Base-by-base conservation (phyloP, 768 basidiomycete genomes). In the Filobasidium floriforme region DNA sequence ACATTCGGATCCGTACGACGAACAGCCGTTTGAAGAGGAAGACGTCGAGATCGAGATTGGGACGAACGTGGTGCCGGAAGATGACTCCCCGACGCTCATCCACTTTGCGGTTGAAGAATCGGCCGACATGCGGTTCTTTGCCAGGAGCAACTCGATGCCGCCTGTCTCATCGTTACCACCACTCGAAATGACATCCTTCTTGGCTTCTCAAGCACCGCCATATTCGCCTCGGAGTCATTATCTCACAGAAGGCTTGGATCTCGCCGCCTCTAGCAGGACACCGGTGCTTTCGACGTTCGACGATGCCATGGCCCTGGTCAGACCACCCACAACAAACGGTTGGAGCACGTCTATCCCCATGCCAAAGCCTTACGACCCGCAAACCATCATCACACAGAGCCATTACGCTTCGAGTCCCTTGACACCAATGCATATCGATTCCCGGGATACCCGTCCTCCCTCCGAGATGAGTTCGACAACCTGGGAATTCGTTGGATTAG, bases 1-100 rank as follows among this genome's bases (percentile, higher is more conserved):
- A 15, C 46, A 32, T 32, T 57, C 54, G 54, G 54, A 57, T 32
- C 29, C 24, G 12, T 57, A 57, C 54, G 54, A 57, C 29, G 54
- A 57, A 57, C 54, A 57, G 26, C 54, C 54, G 54, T 57, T 57
- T n/a, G 54, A 57, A 32, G 54, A 57, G 24, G 54, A 57, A 24
- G 15, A 24, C 4, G 15, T 32, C 24, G 29, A 24, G 29, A 22
- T 57, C 22, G 54, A 15, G 2, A 57, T 57, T n/a, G 54, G 26
- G 6, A 28, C 29, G 54, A 24, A 2, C 29, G 22, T 24, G 4
- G 46, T 24, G 18, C 46, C 18, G 5, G 46, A 51, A 51, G 54
- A 57, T n/a, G 29, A 57, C 2, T 57, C 54, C 24, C 54, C 54
- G 6, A 32, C 54, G 26, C 22, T 3, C 24, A 24, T 57, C 4